These are phyloP conservation scores for Rhytidhysteron rufulum DNA, from an alignment of 2,329 filamentous ascomycete species.

Conservation along the genomic window DNA sequence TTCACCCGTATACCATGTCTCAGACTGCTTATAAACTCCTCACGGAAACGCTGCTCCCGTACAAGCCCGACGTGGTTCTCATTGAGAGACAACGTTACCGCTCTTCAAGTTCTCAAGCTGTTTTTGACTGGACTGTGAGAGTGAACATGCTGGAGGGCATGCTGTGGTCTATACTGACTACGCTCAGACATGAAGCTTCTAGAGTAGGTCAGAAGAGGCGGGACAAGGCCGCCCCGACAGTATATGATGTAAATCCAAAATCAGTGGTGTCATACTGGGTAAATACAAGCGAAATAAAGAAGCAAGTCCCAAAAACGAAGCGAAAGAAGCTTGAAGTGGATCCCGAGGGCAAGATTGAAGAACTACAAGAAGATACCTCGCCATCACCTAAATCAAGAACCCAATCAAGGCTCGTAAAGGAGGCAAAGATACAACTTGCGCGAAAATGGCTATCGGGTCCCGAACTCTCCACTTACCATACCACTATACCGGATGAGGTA, in stretches of 20 bases:
- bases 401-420: slow-evolving; percentile 48
- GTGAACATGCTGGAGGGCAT: slow-evolving; percentile 82
- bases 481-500: background rate
- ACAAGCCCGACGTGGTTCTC: slow-evolving; percentile 64
- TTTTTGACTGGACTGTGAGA: slow-evolving; percentile 78
- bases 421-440: slow-evolving; percentile 62
- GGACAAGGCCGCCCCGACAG: slow-evolving; percentile 4
- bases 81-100: slow-evolving; percentile 67
- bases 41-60: slow-evolving; percentile 44
- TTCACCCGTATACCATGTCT: slow-evolving; percentile 53
- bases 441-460: slow-evolving; percentile 23
- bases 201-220: background rate
- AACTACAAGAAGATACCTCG: slow-evolving; percentile 15
- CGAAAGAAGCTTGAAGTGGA: slow-evolving; percentile 5
- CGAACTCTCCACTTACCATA: background rate
- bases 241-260: slow-evolving; percentile 32
- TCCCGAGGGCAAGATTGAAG: slow-evolving; percentile 14
- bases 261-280: slow-evolving; percentile 38
- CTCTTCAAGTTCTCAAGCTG: slow-evolving; percentile 56
- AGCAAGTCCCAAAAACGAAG: background rate
- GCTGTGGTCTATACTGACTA: slow-evolving; percentile 66
- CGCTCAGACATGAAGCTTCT: slow-evolving; percentile 43
- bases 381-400: slow-evolving; percentile 29
- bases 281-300: slow-evolving; percentile 7
- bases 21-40: slow-evolving; percentile 54